phyloP scores from a whole-genome alignment of 768 basidiomycete genomes.

The Clitopilus passeckerianus region DNA sequence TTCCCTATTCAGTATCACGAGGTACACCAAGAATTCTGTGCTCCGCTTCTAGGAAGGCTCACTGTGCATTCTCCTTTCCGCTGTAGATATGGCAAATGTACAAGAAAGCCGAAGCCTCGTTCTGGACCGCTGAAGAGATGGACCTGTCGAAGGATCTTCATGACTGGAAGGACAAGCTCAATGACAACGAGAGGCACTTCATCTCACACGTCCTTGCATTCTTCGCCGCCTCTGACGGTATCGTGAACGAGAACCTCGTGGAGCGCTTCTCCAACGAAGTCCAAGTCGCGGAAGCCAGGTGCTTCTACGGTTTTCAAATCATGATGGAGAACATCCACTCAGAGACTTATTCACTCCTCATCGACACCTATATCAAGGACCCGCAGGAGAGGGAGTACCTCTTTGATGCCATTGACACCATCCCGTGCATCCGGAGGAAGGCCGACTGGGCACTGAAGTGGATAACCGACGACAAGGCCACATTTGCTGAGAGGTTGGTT shows the following conservation, averaged over 20 bases:
- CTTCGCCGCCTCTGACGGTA: slow-evolving; percentile 94
- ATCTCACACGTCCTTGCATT: slow-evolving; percentile 93
- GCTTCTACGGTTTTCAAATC: slow-evolving; percentile 97
- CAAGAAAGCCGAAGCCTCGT: slow-evolving; percentile 91
- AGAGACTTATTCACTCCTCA: slow-evolving; percentile 93
- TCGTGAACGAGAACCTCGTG: slow-evolving; percentile 93
- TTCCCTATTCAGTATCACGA: slow-evolving; percentile 94
- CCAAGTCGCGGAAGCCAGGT: slow-evolving; percentile 88
- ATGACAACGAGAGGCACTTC: slow-evolving; percentile 81
- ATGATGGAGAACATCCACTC: slow-evolving; percentile 99
- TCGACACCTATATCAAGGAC: slow-evolving; percentile 93
- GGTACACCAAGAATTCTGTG: slow-evolving; percentile 31
- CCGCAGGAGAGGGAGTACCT: slow-evolving; percentile 69
- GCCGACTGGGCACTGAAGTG: slow-evolving; percentile 94
- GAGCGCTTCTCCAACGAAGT: slow-evolving; percentile 94
- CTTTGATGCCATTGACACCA: slow-evolving; percentile 91
- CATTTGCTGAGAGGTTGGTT: slow-evolving; percentile 85
- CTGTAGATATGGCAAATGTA: slow-evolving; percentile 94
- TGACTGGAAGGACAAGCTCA: slow-evolving; percentile 85
- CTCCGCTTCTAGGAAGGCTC: background rate
- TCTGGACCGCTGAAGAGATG: slow-evolving; percentile 94
- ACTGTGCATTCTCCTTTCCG: background rate
- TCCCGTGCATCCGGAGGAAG: slow-evolving; percentile 89
- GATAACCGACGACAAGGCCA: slow-evolving; percentile 78
- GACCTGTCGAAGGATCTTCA: slow-evolving; percentile 81